Base-by-base conservation (phyloP, 1,284 basidiomycete species). In the Ustilago vetiveriae region DNA sequence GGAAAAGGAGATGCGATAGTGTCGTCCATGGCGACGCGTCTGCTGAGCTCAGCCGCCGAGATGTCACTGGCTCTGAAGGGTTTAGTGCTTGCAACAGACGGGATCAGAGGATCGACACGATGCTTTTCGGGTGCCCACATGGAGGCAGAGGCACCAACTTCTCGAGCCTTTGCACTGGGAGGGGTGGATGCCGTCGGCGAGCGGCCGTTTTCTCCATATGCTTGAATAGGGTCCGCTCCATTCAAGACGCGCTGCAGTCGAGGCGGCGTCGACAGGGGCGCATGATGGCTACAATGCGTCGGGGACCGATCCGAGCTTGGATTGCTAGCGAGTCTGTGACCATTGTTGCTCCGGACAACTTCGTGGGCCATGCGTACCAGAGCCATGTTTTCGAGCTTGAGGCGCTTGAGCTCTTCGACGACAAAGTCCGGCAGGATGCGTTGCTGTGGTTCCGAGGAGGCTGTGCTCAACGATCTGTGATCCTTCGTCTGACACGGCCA, bases 321-420 rank as follows among this genome's bases (percentile, higher is more conserved):
- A n/a, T 22, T 22, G 7, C 48, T 26, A 7, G 45, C 35, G 9
- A 24, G 50, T 27, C 32, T 30, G 6, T 46, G 13, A 14, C 32
- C 36, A 24, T 49, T 38, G 38, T 50, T 53, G 44, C 37, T 23
- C 3, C 44, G 21, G 30, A 68, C 54, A 23, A 68, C 39, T 26
- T 68, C 65, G 17, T 58, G 37, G 3, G 65, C 58, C 53, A 68
- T 60, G 26, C 55, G 53, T 30, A 47, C 46, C 14, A 68, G 65
- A 14, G 65, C 65, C 54, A 68, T 62, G 36, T 68, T 68, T 32
- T 68, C 65, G 22, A 68, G 46, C 50, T 68, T 68, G 38, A 68
- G 65, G 3, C 49, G 53, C 22, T 62, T 62, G 33, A 68, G 46
- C 35, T 68, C 65, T 13, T 68, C 65, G 16, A 63, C 40, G 13